Percentiles rank a stretch among this genome's conserved stretches.
Evolutionary conservation across 768 basidiomycete genomes (phyloP).

Genomic region (Mycena epipterygia): DNA sequence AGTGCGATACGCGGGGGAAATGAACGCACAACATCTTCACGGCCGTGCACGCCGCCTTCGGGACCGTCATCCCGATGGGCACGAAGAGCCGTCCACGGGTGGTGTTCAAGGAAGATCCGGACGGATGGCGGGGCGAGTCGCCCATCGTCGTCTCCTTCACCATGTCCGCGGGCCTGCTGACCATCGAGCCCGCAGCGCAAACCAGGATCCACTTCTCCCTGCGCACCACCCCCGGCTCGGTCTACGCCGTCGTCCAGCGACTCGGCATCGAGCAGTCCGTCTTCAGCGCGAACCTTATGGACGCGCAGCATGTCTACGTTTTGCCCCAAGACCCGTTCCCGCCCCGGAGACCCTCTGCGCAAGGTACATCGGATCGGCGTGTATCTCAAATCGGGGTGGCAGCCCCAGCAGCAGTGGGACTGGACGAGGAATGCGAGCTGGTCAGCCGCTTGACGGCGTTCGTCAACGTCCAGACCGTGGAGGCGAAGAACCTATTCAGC

Average conservation of each 20-base stretch:
- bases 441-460: slow-evolving; percentile 31
- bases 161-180: slow-evolving; percentile 31
- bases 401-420: slow-evolving; percentile 32
- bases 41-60: slow-evolving; percentile 34
- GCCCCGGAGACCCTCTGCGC: not conserved
- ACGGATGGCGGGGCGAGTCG: slow-evolving; percentile 32
- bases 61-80: slow-evolving; percentile 26
- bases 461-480: slow-evolving; percentile 34
- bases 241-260: not conserved
- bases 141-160: slow-evolving; percentile 37
- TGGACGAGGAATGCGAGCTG: slow-evolving; percentile 46
- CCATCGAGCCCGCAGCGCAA: slow-evolving; percentile 20
- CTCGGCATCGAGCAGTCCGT: slow-evolving; percentile 12
- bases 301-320: slow-evolving; percentile 18
- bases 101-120: slow-evolving; percentile 35
- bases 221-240: slow-evolving; percentile 22
- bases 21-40: slow-evolving; percentile 31
- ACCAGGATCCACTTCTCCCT: slow-evolving; percentile 26
- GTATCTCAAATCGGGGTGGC: slow-evolving; percentile 36
- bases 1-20: slow-evolving; percentile 21
- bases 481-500: slow-evolving; percentile 33
- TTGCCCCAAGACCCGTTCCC: slow-evolving; percentile 24
- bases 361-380: not conserved
- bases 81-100: slow-evolving; percentile 28
- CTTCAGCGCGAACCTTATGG: slow-evolving; percentile 17